Base-by-base conservation (phyloP, 1,284 basidiomycete genomes). In the Leccinum colubrinum region DNA sequence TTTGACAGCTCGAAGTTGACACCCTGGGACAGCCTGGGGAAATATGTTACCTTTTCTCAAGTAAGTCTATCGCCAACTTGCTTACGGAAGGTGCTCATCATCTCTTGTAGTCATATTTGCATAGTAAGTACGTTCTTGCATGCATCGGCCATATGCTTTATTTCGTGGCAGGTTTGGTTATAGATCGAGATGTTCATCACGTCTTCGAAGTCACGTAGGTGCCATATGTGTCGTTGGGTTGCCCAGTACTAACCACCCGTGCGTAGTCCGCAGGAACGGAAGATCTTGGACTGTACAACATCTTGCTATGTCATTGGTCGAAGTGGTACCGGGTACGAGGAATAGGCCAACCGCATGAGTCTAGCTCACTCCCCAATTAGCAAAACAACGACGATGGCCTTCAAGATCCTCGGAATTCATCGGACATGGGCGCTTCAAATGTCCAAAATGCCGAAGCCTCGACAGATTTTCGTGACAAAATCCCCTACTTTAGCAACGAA, bases 391-490 rank as follows among this genome's bases (percentile, higher is more conserved):
- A 88, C 87, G 0, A 87, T 90, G 82, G 73, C 89, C 0, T 87
- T 86, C 77, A 89, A 88, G 74, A 90, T 90, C 81, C 76, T 90
- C 4, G 81, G 83, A 6, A 81, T 90, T 6, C 85, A 90, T 65
- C 77, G 81, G 8, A 76, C 79, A 2, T 85, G 80, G 73, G 76
- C 80, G n/a, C 41, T 43, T n/a, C 41, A 17, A 14, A 3, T 27
- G 35, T 62, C 61, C 1, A 65, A 66, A 4, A 67, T 77, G 30
- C 68, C 72, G 4, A 79, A 79, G 60, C 83, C 85, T 0, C 81
- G 87, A n/a, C 90, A 91, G 67, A 74, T 91, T 2, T 91, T 92
- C 65, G 84, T 92, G 1, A 91, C 90, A 0, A 85, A 89, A 69
- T 90, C 88, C 1, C 77, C 79, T 20, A 78, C 87, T 7, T 79